phyloP scores from a whole-genome alignment of 2,329 filamentous ascomycete species.

The Sphaerostilbella broomeana region DNA sequence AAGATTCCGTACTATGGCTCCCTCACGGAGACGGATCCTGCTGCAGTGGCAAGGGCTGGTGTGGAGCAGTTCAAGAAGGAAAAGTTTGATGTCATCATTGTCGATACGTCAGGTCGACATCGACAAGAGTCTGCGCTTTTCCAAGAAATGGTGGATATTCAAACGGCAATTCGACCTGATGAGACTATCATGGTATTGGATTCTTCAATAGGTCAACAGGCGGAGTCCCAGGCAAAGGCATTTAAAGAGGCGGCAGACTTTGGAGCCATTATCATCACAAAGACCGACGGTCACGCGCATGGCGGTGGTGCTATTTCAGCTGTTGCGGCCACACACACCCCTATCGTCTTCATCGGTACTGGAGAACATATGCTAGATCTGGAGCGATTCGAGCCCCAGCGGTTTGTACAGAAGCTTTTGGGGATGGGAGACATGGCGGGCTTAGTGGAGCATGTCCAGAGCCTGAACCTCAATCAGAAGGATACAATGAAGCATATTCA shows the following conservation, averaged over 20 bases:
- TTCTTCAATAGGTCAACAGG: conserved; percentile 91
- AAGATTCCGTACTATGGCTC: conserved; percentile 99
- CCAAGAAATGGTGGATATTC: conserved; percentile 96
- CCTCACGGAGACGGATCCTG: conserved; percentile 91
- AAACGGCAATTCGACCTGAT: conserved; percentile 80
- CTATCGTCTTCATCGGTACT: conserved; percentile 96
- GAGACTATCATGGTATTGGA: conserved; percentile 99
- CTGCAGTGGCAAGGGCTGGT: conserved; percentile 86
- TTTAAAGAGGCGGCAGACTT: conserved; percentile 98
- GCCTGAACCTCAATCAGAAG: conserved; percentile 91
- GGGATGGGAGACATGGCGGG: conserved; percentile 98
- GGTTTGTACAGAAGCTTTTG: conserved; percentile 87
- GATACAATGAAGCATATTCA: conserved; percentile 99
- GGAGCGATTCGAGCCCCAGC: conserved; percentile 84
- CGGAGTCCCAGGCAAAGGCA: conserved; percentile 86
- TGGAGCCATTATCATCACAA: conserved; percentile 97
- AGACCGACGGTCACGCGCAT: conserved; percentile 91
- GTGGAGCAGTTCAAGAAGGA: conserved; percentile 99
- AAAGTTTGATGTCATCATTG: conserved; percentile 95
- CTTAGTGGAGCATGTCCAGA: conserved; percentile 92
- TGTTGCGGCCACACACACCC: conserved; percentile 90
- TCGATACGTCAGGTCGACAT: conserved; percentile 93
- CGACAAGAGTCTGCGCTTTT: conserved; percentile 92
- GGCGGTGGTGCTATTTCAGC: conserved; percentile 97
- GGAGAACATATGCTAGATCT: conserved; percentile 96